Percentiles rank a stretch among this genome's conserved stretches.
These are phyloP conservation scores for Cajanus cajan DNA, from an alignment of 306 rosid genomes.

Conservation along the genomic window DNA sequence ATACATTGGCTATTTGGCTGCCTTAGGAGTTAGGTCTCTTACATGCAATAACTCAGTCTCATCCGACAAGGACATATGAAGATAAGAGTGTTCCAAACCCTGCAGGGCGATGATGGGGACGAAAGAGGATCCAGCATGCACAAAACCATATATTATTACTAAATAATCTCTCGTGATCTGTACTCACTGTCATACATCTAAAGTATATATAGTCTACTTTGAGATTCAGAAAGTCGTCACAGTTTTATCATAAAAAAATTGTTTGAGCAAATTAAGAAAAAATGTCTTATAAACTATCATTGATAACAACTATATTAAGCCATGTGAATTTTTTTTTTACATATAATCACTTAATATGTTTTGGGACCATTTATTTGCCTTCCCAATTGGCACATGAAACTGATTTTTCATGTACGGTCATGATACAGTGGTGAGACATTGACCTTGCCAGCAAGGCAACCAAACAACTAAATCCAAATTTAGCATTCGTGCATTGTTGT, in stretches of 20 bases:
- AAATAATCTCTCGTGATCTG: not conserved
- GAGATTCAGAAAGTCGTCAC: too few species aligned
- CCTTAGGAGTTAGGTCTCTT: not conserved
- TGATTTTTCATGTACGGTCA: slow-evolving; percentile 33
- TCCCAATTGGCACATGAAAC: slow-evolving; percentile 3
- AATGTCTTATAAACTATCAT: too few species aligned
- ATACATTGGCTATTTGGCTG: not conserved
- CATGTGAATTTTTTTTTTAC: too few species aligned
- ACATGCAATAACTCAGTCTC: slow-evolving; percentile 10
- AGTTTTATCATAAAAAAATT: too few species aligned
- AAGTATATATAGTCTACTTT: too few species aligned
- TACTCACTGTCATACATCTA: too few species aligned
- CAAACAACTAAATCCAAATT: slow-evolving; percentile 33
- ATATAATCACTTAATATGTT: not conserved
- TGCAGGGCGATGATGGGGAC: slow-evolving; percentile 47
- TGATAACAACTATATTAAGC: too few species aligned
- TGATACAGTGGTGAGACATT: slow-evolving; percentile 17
- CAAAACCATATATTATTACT: not conserved
- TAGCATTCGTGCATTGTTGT: not conserved
- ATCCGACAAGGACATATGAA: slow-evolving; percentile 7
- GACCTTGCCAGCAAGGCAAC: slow-evolving; percentile 25
- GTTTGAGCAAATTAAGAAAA: too few species aligned
- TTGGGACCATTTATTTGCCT: slow-evolving; percentile 52
- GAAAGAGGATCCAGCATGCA: slow-evolving; percentile 21
- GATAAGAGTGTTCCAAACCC: slow-evolving; percentile 22